A percentile compares a stretch with the other conserved stretches of the same genome.
Evolutionary conservation across 768 basidiomycete species (phyloP).

Genomic region (Auriscalpium vulgare): DNA sequence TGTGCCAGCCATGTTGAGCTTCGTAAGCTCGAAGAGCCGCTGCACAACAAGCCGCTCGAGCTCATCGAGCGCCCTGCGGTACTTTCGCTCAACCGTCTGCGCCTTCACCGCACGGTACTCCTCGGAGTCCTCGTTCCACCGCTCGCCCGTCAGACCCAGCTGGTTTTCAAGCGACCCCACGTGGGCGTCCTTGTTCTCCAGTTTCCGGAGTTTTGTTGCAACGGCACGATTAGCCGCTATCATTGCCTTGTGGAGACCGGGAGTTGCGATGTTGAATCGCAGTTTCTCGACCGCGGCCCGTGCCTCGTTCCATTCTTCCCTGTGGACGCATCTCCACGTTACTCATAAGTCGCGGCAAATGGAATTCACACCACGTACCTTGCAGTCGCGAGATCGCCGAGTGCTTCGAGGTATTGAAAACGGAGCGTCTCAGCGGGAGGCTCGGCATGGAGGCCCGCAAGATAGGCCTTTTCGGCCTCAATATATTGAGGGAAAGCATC

Average conservation of each 20-base stretch:
- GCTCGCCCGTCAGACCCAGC: too few relatives aligned
- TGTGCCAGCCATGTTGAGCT: too few relatives aligned
- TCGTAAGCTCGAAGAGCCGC: constrained; percentile 22
- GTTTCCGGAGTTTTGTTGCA: too few relatives aligned
- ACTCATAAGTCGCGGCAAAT: not conserved
- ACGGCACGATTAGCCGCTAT: too few relatives aligned
- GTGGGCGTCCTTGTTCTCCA: too few relatives aligned
- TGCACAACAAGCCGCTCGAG: constrained; percentile 25
- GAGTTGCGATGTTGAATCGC: too few relatives aligned
- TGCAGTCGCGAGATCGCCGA: not conserved
- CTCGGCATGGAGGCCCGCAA: constrained; percentile 5
- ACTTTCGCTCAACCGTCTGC: constrained; percentile 9
- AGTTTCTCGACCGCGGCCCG: too few relatives aligned
- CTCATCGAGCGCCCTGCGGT: constrained; percentile 19
- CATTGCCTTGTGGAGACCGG: too few relatives aligned
- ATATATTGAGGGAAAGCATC: constrained; percentile 10
- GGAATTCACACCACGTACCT: not conserved
- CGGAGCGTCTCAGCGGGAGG: constrained; percentile 1
- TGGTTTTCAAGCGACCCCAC: too few relatives aligned
- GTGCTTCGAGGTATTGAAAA: constrained; percentile 11
- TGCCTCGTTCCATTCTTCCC: too few relatives aligned
- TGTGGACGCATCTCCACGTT: too few relatives aligned
- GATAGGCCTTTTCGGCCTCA: constrained; percentile 12
- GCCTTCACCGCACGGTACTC: not conserved
- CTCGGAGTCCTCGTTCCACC: too few relatives aligned